Evolutionary conservation across 108 stramenopile genomes (phyloP).

Genomic region (Skeletonema grethae): DNA sequence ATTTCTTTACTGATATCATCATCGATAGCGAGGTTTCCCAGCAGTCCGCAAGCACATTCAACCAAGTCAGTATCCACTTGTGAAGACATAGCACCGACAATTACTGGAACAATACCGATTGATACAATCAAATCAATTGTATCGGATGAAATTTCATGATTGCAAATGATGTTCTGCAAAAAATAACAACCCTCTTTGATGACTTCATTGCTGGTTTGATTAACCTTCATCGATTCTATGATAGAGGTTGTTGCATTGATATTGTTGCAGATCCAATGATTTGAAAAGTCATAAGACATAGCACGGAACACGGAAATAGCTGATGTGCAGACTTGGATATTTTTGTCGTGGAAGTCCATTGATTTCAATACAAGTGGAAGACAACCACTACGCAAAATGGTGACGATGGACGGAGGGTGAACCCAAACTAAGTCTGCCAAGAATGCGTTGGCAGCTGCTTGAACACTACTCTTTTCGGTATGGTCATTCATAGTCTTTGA

Average conservation of each 20-base stretch:
- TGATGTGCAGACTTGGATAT: slow-evolving; percentile 27
- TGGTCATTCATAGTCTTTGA: slow-evolving; percentile 34
- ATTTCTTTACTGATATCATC: slow-evolving; percentile 11
- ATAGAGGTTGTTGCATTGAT: slow-evolving; percentile 34
- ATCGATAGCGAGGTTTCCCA: slow-evolving; percentile 22
- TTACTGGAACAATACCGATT: slow-evolving; percentile 1
- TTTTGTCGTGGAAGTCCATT: slow-evolving; percentile 24
- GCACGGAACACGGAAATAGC: slow-evolving; percentile 43
- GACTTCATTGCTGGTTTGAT: slow-evolving; percentile 18
- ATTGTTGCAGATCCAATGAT: slow-evolving; percentile 20
- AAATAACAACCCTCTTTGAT: slow-evolving; percentile 36
- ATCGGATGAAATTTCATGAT: slow-evolving; percentile 6
- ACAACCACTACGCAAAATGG: slow-evolving; percentile 22
- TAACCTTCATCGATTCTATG: slow-evolving; percentile 32
- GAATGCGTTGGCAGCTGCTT: slow-evolving; percentile 27
- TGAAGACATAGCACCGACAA: slow-evolving; percentile 26
- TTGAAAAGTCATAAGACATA: slow-evolving; percentile 39
- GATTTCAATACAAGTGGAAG: slow-evolving; percentile 24
- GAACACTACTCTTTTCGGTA: slow-evolving; percentile 15
- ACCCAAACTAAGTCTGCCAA: slow-evolving; percentile 28
- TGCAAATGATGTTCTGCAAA: slow-evolving; percentile 41
- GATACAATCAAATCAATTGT: slow-evolving; percentile 8
- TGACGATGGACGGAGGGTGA: slow-evolving; percentile 15
- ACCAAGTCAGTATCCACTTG: slow-evolving; percentile 5
- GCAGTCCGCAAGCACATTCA: slow-evolving; percentile 15